Evolutionary conservation across 2,329 filamentous ascomycete species (phyloP), one percentile per base, ranked within the genome.

Genomic region (Fusarium fracticaudum): DNA sequence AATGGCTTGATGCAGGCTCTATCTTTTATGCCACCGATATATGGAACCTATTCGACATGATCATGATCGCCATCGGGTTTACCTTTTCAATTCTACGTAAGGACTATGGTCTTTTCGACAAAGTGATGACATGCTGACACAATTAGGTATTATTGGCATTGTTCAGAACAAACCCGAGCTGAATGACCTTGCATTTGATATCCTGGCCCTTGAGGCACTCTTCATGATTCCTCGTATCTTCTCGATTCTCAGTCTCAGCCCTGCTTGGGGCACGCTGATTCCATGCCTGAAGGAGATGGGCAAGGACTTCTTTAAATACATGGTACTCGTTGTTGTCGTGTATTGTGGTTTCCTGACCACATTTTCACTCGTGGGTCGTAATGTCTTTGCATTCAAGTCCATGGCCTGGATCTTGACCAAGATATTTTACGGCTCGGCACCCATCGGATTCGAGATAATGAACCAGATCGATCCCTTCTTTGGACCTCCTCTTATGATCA

Each of bases 261-360:
- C 94, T 3, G 98, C 97, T 80, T 98, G 96, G 88, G 95, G 94
- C 47, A 96, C 93, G 2, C 83, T 96, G 55, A 95, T 98, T 68
- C 95, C 95, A 1, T 97, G 95, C 73, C 87, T 98, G 58, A 96
- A 96, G 80, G 94, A 96, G 81, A 98, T 98, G 95, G 93, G 93
- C 44, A 96, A 95, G 82, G 94, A 97, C 80, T 98, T 98, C 80
- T 83, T 95, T 81, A 95, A 95, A 79, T 97, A 96, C 80, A 88
- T 91, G 83, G 92, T 94, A 4, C 87, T 96, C 33, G 93, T 97
- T 48, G 85, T 94, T 54, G 92, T 97, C 61, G 85, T 97, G 60
- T 98, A 97, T 80, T 84, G 96, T 54, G 94, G 95, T 53, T 98
- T 98, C 82, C 84, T 98, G 40, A 97, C 95, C 1, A 98, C 94